Evolutionary conservation across 1,284 basidiomycete genomes (phyloP).

Genomic region (Xanthoconium separans): DNA sequence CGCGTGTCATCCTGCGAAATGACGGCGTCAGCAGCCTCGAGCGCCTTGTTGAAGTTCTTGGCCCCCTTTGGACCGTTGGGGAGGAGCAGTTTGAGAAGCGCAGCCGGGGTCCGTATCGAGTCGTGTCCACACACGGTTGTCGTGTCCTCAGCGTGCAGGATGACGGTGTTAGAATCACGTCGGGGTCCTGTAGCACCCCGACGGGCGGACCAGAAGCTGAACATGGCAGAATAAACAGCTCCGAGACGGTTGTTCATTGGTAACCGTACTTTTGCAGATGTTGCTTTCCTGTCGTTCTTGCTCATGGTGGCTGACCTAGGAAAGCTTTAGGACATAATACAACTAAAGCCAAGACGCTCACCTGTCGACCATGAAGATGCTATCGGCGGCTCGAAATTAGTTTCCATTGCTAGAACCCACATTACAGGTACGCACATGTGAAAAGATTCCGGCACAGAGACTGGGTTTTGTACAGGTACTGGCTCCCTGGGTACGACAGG

Average conservation of each 20-base stretch:
- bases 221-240: constrained; percentile 51
- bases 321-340: neutral
- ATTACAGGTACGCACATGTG: no score
- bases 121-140: constrained; percentile 41
- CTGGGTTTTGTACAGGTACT: no score
- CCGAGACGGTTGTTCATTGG: constrained; percentile 51
- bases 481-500: no score
- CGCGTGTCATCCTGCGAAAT: no score
- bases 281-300: constrained; percentile 40
- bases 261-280: constrained; percentile 32
- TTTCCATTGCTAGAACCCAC: no score
- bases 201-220: constrained; percentile 53
- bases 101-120: neutral
- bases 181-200: constrained; percentile 35
- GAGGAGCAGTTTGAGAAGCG: no score
- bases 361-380: constrained; percentile 56
- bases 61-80: no score
- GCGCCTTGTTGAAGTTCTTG: no score
- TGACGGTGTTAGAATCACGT: constrained; percentile 53
- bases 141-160: constrained; percentile 44
- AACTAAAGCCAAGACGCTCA: constrained; percentile 9
- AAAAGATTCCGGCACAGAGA: no score
- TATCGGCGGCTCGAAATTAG: constrained; percentile 21
- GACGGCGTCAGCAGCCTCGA: no score
- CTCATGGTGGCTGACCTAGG: constrained; percentile 53